Percentiles rank a stretch among this genome's conserved stretches.
These are phyloP conservation scores for Blastomyces silverae DNA, from an alignment of 2,329 filamentous ascomycete species.

Conservation along the genomic window DNA sequence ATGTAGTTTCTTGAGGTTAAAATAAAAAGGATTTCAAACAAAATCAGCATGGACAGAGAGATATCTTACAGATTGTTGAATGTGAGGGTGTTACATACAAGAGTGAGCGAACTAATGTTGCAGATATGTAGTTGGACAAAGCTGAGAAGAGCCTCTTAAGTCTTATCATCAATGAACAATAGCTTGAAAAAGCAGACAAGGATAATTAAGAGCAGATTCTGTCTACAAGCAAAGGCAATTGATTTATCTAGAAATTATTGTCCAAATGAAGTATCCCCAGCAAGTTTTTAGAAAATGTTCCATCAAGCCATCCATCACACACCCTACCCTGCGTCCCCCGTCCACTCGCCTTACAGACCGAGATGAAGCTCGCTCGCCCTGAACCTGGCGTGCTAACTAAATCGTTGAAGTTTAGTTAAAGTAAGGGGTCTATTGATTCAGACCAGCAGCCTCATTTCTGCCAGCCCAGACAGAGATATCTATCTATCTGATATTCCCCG, in stretches of 20 bases:
- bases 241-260: too few relatives aligned
- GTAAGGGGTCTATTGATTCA: not conserved
- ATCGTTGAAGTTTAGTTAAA: not conserved
- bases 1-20: not conserved
- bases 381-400: not conserved
- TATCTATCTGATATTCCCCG: not conserved
- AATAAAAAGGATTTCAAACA: not conserved
- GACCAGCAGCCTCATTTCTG: conserved; percentile 7
- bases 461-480: not conserved
- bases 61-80: not conserved
- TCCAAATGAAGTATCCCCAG: not conserved
- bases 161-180: not conserved
- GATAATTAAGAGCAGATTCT: too few relatives aligned
- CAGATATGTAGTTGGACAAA: too few relatives aligned
- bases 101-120: not conserved
- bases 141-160: not conserved
- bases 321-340: not conserved
- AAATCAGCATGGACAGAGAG: not conserved
- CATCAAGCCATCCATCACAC: not conserved
- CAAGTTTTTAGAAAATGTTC: not conserved
- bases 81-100: not conserved
- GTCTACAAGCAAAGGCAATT: too few relatives aligned
- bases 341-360: not conserved
- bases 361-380: conserved; percentile 2
- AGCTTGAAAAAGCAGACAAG: too few relatives aligned